A percentile compares a stretch with the other conserved stretches of the same genome.
phyloP scores from a whole-genome alignment of 495 filamentous ascomycete species.

The Astrothelium macrocarpum region DNA sequence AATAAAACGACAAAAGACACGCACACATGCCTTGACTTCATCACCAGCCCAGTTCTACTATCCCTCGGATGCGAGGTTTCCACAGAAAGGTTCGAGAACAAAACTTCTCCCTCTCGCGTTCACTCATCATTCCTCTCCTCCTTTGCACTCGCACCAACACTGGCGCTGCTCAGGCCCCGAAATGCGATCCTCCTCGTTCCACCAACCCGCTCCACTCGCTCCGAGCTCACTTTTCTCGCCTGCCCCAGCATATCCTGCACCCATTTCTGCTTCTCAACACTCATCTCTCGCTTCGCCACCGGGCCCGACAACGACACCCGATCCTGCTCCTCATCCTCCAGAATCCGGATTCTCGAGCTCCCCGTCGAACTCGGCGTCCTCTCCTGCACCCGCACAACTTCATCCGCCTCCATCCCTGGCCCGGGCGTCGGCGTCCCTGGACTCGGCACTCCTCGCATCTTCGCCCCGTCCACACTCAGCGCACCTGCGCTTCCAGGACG shows the following conservation, averaged over 20 bases:
- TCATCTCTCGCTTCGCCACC: slow-evolving; percentile 46
- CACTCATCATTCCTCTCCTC: not conserved
- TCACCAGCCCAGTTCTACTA: not conserved
- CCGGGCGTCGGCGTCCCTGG: not conserved
- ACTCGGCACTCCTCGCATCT: not conserved
- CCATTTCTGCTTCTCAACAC: slow-evolving; percentile 57
- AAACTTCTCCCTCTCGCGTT: slow-evolving; percentile 6
- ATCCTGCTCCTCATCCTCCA: not conserved
- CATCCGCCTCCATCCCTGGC: slow-evolving; percentile 15
- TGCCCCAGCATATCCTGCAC: slow-evolving; percentile 62
- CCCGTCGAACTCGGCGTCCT: not conserved
- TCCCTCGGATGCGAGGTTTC: not conserved
- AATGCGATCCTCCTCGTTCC: slow-evolving; percentile 29
- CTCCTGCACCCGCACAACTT: slow-evolving; percentile 36
- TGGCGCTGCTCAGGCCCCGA: not conserved
- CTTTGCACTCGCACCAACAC: not conserved
- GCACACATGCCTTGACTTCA: not conserved
- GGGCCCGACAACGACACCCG: not conserved
- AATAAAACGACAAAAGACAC: not conserved
- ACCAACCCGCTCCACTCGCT: slow-evolving; percentile 16
- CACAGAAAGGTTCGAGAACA: slow-evolving; percentile 12
- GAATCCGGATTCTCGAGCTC: not conserved
- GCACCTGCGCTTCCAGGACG: not conserved
- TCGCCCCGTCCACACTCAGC: not conserved
- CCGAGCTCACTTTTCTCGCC: slow-evolving; percentile 23